These are phyloP conservation scores for Cystobasidium sp. DNA, from an alignment of 1,284 basidiomycete species.

Conservation along the genomic window DNA sequence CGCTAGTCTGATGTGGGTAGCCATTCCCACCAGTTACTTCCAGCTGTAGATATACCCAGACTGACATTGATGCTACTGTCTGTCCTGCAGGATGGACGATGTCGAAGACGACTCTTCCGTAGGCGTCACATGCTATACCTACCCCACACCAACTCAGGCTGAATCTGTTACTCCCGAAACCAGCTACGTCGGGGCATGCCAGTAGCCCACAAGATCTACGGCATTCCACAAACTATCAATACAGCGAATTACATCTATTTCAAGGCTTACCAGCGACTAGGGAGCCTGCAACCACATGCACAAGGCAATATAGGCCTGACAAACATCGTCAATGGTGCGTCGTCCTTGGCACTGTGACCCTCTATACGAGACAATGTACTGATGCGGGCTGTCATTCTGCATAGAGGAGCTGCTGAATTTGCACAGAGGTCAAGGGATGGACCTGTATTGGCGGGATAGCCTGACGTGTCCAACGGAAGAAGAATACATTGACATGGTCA, in stretches of 20 bases:
- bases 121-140: constrained; percentile 66
- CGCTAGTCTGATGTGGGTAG: constrained; percentile 81
- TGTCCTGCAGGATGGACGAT: constrained; percentile 78
- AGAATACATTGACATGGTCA: constrained; percentile 94
- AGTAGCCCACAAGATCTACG: constrained; percentile 95
- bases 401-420: constrained; percentile 83
- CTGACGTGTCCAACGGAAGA: constrained; percentile 91
- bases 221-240: constrained; percentile 95
- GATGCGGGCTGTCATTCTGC: not conserved
- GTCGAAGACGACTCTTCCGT: constrained; percentile 95
- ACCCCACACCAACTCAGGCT: constrained; percentile 65
- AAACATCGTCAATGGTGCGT: constrained; percentile 54
- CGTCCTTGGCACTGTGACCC: not conserved
- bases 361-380: not conserved
- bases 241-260: constrained; percentile 98
- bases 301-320: constrained; percentile 42
- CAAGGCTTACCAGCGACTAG: constrained; percentile 77
- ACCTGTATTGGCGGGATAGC: constrained; percentile 91
- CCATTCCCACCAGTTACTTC: not conserved
- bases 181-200: constrained; percentile 44
- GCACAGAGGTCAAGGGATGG: constrained; percentile 93
- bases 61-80: not conserved
- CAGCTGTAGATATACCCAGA: not conserved
- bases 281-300: constrained; percentile 61
- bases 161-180: too few species aligned